phyloP scores from a whole-genome alignment of 192 early-diverging fungal species.

The Jimgerdemannia lactiflua region DNA sequence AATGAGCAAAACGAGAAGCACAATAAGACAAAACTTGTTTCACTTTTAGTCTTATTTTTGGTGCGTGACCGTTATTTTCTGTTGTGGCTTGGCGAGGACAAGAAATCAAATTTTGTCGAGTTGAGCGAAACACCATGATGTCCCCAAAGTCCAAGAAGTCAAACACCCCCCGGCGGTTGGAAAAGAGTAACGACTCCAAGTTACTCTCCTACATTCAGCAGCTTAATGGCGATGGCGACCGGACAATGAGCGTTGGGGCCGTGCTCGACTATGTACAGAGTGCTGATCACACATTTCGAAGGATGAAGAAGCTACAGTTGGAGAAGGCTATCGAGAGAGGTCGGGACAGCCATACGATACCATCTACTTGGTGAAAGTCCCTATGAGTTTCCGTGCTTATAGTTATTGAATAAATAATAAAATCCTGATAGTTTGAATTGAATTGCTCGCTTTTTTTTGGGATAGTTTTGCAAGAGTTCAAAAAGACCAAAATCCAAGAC shows the following conservation, averaged over 20 bases:
- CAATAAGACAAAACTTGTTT: no score
- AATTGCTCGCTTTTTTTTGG: neutral
- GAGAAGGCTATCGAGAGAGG: conserved; percentile 32
- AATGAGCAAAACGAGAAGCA: no score
- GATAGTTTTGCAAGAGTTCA: neutral
- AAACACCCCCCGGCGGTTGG: neutral
- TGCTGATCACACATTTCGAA: conserved; percentile 25
- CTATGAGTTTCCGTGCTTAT: no score
- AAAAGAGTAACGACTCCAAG: conserved; percentile 12
- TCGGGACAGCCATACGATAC: neutral
- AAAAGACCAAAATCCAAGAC: neutral
- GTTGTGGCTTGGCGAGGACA: no score
- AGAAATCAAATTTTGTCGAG: no score
- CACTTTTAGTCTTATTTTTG: no score
- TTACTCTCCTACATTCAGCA: conserved; percentile 17
- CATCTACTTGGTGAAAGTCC: neutral
- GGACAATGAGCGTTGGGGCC: conserved; percentile 1
- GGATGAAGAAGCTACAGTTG: conserved; percentile 36
- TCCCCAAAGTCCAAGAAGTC: neutral
- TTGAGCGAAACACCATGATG: neutral
- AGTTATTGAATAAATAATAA: neutral
- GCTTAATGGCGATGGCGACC: conserved; percentile 19
- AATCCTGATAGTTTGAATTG: neutral
- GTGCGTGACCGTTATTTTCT: no score
- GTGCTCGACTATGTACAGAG: conserved; percentile 31